These are phyloP conservation scores for Acanthamoeba lenticulata DNA, from an alignment of 208 protist species.

Conservation along the genomic window DNA sequence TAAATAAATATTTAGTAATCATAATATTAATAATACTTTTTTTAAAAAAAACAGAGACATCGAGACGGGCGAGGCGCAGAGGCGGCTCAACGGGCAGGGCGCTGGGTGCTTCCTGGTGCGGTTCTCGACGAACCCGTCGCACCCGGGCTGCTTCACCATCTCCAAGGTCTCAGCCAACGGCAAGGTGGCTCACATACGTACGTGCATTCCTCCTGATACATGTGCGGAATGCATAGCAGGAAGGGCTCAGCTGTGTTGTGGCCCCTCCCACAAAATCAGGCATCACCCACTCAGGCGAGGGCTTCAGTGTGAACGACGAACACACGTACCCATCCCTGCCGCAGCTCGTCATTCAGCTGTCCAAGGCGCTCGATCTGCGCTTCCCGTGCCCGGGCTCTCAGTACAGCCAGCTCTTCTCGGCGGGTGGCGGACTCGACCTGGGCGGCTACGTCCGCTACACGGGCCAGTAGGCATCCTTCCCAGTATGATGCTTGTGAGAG, in stretches of 20 bases:
- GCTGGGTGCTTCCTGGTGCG: slow-evolving; percentile 10
- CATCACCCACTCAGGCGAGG: not conserved
- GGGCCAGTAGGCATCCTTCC: not conserved
- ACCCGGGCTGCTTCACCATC: slow-evolving; percentile 48
- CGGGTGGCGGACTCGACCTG: slow-evolving; percentile 3
- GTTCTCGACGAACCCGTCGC: not conserved
- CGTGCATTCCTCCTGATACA: not conserved
- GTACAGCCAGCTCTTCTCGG: slow-evolving; percentile 53
- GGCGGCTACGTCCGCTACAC: slow-evolving; percentile 19
- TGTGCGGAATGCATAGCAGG: not conserved
- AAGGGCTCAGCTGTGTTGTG: not conserved
- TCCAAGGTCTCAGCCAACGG: not conserved
- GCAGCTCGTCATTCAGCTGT: not conserved
- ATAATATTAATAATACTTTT: not conserved
- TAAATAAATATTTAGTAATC: not conserved
- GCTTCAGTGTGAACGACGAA: slow-evolving; percentile 49
- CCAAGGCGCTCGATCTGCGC: slow-evolving; percentile 28
- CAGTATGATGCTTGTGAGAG: not conserved
- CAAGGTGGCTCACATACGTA: not conserved
- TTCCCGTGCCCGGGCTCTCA: not conserved
- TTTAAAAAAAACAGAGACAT: not conserved
- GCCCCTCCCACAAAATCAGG: not conserved
- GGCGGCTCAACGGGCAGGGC: not conserved
- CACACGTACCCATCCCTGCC: not conserved
- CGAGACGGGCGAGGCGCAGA: slow-evolving; percentile 26